phyloP scores from a whole-genome alignment of 306 rosid species.

The Vachellia pachyceras region DNA sequence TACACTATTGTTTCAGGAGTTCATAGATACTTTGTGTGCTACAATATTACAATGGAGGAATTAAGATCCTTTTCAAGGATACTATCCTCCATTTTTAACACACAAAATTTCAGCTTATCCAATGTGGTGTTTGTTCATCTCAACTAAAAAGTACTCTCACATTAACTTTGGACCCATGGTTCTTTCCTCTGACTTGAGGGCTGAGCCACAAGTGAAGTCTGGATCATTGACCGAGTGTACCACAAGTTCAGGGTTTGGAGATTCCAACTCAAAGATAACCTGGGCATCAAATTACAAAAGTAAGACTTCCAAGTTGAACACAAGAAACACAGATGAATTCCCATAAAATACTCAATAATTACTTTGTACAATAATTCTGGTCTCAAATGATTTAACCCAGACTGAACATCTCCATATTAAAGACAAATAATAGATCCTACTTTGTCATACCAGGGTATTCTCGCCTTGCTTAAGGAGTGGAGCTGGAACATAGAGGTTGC shows the following conservation, averaged over 20 bases:
- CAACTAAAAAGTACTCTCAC: background rate
- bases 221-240: constrained; percentile 63
- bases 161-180: background rate
- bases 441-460: constrained; percentile 70
- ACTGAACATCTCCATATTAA: background rate
- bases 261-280: constrained; percentile 83
- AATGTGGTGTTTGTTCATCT: background rate
- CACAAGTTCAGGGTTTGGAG: constrained; percentile 61
- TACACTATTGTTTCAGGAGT: background rate
- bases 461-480: constrained; percentile 74
- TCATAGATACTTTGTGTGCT: background rate
- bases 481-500: constrained; percentile 92
- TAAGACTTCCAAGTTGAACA: background rate
- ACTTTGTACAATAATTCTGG: constrained; percentile 5
- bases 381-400: background rate
- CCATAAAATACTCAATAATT: constrained; percentile 8
- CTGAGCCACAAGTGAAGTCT: constrained; percentile 69
- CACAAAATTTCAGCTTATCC: background rate
- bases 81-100: background rate
- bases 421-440: constrained; percentile 4
- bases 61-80: background rate
- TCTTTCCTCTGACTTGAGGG: constrained; percentile 40
- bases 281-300: constrained; percentile 37
- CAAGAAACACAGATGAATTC: constrained; percentile 16
- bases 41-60: background rate